These are phyloP conservation scores for Nissolia schottii DNA, from an alignment of 306 rosid species.

Conservation along the genomic window DNA sequence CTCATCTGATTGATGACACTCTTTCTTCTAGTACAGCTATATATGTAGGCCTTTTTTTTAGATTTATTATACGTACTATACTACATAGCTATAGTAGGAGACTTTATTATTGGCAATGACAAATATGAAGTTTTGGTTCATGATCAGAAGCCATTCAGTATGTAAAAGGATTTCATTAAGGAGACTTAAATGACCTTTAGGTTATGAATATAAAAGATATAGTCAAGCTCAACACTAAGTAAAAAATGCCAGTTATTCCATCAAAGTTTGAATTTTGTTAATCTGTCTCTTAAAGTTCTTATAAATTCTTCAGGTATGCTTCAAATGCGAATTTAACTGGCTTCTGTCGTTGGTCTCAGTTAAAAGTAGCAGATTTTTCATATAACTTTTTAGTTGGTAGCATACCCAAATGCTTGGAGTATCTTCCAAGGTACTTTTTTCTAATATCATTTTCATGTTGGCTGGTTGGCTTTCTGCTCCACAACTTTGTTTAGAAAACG, in stretches of 20 bases:
- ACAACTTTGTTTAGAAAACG: conserved; percentile 17
- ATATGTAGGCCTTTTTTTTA: neutral
- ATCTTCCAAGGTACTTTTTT: conserved; percentile 71
- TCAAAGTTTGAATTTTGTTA: conserved; percentile 17
- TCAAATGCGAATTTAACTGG: conserved; percentile 52
- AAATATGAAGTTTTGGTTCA: neutral
- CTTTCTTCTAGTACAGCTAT: neutral
- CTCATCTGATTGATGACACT: neutral
- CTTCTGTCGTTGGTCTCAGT: conserved; percentile 61
- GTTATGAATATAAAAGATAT: neutral
- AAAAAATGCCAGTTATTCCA: neutral
- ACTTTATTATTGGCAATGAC: neutral
- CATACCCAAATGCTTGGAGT: conserved; percentile 77
- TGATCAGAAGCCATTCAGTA: neutral
- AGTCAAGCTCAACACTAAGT: conserved; percentile 10
- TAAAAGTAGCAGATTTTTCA: conserved; percentile 79
- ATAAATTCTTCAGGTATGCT: conserved; percentile 56
- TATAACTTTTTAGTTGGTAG: conserved; percentile 83
- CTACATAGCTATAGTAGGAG: too few relatives aligned
- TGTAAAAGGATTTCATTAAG: neutral
- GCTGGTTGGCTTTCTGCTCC: conserved; percentile 11
- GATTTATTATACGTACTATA: too few relatives aligned
- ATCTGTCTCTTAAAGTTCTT: conserved; percentile 15
- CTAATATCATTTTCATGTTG: conserved; percentile 18
- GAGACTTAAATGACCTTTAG: neutral